Base-by-base conservation (phyloP, 495 filamentous ascomycete genomes). In the Hyaloscypha variabilis region DNA sequence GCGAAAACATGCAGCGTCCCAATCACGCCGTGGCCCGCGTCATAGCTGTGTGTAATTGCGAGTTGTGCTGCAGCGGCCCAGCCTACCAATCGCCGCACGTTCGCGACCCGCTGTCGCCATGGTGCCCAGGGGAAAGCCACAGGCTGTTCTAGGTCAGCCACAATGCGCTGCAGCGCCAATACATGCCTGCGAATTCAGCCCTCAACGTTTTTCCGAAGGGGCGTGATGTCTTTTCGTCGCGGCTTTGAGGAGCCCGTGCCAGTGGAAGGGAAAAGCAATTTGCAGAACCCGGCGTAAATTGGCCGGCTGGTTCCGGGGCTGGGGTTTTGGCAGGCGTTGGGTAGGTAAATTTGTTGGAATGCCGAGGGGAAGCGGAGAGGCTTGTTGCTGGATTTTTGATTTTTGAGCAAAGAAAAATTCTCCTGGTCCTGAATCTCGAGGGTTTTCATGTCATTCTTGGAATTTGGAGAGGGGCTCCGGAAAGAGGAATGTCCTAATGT, bases 1-100 rank as follows among this genome's bases (percentile, higher is more conserved):
- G 26, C 31, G 54, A 19, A 34, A 58, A 58, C 54, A 28, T 58
- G 54, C 29, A 34, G 26, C 1, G n/a, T 17, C 34, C 54, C 29
- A 58, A 58, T 58, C 54, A 34, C 0, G 54, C 29, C 4, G 1
- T 25, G 6, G 21, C 10, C 29, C 19, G 29, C 29, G 54, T 58
- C 54, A 58, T 58, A 58, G 6, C 25, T 30, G 54, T 58, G 54
- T 26, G 54, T 58, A 58, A 58, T 54, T 54, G 51, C 39, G 39
- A 46, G 39, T 6, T 17, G 39, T n/a, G n/a, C n/a, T n/a, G n/a
- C n/a, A n/a, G n/a, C n/a, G n/a, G n/a, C n/a, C n/a, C n/a, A n/a
- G 0, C 39, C 39, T 46, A 17, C 17, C 39, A 46, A 14, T 19
- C 39, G 39, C 11, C 4, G 39, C 39, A 46, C 4, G 39, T 46